phyloP scores from a whole-genome alignment of 192 early-diverging fungal genomes.

The Coemansia furcata region DNA sequence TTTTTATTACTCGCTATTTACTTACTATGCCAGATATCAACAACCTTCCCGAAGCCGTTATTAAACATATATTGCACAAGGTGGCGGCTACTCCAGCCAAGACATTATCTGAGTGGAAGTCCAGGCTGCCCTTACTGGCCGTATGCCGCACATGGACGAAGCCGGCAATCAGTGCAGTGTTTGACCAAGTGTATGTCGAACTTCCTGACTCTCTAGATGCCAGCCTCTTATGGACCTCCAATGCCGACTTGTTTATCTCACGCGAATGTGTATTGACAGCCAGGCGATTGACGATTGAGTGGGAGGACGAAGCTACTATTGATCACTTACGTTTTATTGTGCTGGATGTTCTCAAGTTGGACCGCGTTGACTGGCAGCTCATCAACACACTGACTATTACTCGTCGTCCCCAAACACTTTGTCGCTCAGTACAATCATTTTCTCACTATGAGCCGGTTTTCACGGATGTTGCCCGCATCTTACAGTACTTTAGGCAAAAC shows the following conservation, averaged over 20 bases:
- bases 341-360: background rate
- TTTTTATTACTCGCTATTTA: background rate
- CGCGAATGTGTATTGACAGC: background rate
- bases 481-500: background rate
- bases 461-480: background rate
- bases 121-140: background rate
- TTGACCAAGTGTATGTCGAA: background rate
- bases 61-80: background rate
- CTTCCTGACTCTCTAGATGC: background rate
- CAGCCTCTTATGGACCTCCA: background rate
- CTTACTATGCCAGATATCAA: background rate
- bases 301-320: background rate
- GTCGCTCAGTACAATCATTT: too few species aligned
- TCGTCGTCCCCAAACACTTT: too few species aligned
- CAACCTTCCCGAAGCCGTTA: background rate
- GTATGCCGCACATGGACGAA: background rate
- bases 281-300: background rate
- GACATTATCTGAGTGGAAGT: background rate
- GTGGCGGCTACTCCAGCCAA: background rate
- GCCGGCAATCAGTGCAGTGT: background rate
- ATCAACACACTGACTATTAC: background rate
- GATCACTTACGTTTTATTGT: background rate
- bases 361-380: background rate
- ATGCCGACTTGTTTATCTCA: background rate
- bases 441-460: too few species aligned